These are phyloP conservation scores for Trichoderma atroviride DNA, from an alignment of 2,329 filamentous ascomycete genomes.

Conservation along the genomic window DNA sequence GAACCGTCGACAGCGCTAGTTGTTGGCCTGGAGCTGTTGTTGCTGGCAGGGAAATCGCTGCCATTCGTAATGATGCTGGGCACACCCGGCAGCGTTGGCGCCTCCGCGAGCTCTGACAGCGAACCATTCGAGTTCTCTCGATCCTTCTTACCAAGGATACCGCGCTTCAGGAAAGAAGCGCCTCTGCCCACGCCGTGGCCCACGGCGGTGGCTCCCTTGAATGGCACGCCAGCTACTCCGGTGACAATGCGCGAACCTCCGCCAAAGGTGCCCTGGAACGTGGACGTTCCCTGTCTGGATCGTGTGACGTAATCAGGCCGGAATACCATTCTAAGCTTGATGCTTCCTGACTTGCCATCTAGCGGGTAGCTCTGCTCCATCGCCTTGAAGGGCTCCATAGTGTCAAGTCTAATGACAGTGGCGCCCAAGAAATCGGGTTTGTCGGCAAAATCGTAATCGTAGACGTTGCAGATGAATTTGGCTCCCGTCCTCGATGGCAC, in stretches of 20 bases:
- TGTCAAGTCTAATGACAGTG: constrained; percentile 72
- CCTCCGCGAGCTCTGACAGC: constrained; percentile 45
- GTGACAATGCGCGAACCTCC: constrained; percentile 85
- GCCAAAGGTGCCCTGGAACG: constrained; percentile 87
- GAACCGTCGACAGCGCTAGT: constrained; percentile 38
- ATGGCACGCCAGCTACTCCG: constrained; percentile 79
- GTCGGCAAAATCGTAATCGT: constrained; percentile 96
- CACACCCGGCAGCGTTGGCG: constrained; percentile 37
- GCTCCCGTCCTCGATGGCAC: constrained; percentile 83
- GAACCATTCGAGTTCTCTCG: constrained; percentile 57
- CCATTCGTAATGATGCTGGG: constrained; percentile 41
- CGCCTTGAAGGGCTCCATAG: constrained; percentile 81
- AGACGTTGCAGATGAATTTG: constrained; percentile 80
- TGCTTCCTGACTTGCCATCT: constrained; percentile 84
- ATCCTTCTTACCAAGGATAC: constrained; percentile 75
- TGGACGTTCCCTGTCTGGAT: constrained; percentile 84
- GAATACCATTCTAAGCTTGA: constrained; percentile 86
- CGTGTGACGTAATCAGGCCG: constrained; percentile 89
- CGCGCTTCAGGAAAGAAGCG: constrained; percentile 85
- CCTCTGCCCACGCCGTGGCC: constrained; percentile 84
- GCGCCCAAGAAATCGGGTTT: constrained; percentile 89
- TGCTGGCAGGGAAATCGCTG: constrained; percentile 26
- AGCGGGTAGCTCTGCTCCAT: constrained; percentile 74
- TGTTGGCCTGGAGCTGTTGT: constrained; percentile 46
- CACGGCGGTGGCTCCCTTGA: constrained; percentile 82